Base-by-base conservation (phyloP, 2,329 filamentous ascomycete genomes). In the Diaporthe sp. region DNA sequence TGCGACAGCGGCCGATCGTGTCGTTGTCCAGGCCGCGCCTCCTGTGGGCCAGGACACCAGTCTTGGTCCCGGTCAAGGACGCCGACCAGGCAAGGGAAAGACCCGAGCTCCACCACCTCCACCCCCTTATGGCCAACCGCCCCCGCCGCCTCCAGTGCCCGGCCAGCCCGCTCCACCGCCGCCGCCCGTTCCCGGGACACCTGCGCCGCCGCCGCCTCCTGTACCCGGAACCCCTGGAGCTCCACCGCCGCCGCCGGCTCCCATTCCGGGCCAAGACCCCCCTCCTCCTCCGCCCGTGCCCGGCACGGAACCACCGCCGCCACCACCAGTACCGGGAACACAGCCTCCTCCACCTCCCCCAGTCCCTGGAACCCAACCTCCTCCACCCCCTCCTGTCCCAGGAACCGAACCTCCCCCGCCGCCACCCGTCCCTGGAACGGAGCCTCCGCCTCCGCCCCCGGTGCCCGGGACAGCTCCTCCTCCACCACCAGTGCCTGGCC, bases 1-100 rank as follows among this genome's bases (percentile, higher is more conserved):
- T 28, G 61, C 28, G 8, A 52, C 2, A 12, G 42, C 45, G 8
- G 61, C 61, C 42, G 45, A 66, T 19, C 19, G 42, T 4, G 42
- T 66, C 61, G 42, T 66, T 3, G 61, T 66, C 28, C 42, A 66
- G 28, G 42, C 61, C 17, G 42, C 61, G 22, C 28, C 42, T 38
- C 61, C 42, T 6, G 10, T 5, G 30, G 60, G 60, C 9, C 60
- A 66, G 6, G 60, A 66, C 28, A 50, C 28, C 2, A 19, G 35
- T 17, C 17, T 35, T 10, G 35, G 35, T 13, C 55, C 30, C 15
- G 54, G 54, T 4, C 38, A n/a, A 2, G 25, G 40, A 35, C 40
- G 60, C 1, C 35, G 35, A 30, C n/a, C 57, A 8, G 57, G 57
- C 22, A 60, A 60, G 57, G 57, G 57, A 12, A 60, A 60, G 55